Base-by-base conservation (phyloP, 164 flowering plant species). In the Buxus sempervirens region DNA sequence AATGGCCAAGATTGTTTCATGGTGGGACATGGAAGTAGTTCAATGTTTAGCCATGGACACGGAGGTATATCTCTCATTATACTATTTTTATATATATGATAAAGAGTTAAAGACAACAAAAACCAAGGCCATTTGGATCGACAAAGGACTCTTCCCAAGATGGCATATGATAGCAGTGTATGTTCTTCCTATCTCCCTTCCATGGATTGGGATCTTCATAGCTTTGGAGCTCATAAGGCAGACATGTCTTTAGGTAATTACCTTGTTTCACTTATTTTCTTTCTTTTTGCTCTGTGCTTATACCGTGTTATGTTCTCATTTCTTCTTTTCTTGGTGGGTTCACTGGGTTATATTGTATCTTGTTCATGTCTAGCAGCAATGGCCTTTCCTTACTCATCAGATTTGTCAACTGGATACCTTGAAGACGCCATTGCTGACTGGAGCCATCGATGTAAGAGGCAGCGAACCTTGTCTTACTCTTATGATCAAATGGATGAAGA, bases 401-500 rank as follows among this genome's bases (percentile, higher is more conserved):
- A 68, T 41, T 68, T 72, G 22, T 61, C 76, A 7, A 65, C 76
- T 41, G 82, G 82, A 16, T 79, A 79, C 64, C 80, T 76, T 62
- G 63, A 79, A 67, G 82, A 79, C 42, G 82, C 82, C 60, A 49
- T 74, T 1, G 58, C 57, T 24, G 78, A 73, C 14, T 76, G 73
- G 80, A 76, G 55, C 58, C 55, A 64, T 56, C 66, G 56, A 25
- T 69, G 69, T 42, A 71, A 79, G 69, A 58, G 74, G 53, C 56
- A 66, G 59, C 54, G 76, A 41, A 20, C 67, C 64, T 38, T 55
- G 28, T 54, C 62, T 23, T 68, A 57, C 60, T 65, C 64, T 38
- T 41, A 53, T 36, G 32, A 59, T 53, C 55, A 54, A 45, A 20
- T 49, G 23, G 24, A 23, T 42, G 61, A 36, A 10, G n/a, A 12